phyloP scores from a whole-genome alignment of 2,329 filamentous ascomycete species.

The Anisogramma anomala region DNA sequence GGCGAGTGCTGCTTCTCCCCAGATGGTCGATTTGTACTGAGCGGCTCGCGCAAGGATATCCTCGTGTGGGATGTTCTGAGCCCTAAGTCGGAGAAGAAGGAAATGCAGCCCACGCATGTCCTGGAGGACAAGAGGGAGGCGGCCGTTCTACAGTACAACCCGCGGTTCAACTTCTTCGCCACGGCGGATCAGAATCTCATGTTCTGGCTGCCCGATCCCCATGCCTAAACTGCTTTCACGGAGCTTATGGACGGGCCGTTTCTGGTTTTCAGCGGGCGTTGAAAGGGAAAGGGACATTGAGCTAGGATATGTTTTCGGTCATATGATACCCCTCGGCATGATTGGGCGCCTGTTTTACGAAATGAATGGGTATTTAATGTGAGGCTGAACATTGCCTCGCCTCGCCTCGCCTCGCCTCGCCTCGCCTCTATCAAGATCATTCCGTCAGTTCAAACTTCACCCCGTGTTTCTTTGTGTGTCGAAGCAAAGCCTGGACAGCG shows the following conservation, averaged over 20 bases:
- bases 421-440: not conserved
- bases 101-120: conserved; percentile 51
- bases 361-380: not conserved
- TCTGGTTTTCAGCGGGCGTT: conserved; percentile 7
- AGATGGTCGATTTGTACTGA: conserved; percentile 79
- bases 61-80: conserved; percentile 75
- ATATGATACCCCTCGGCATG: conserved; percentile 15
- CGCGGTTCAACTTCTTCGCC: conserved; percentile 81
- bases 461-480: no score
- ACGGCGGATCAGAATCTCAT: conserved; percentile 76
- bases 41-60: conserved; percentile 63
- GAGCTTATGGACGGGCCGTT: not conserved
- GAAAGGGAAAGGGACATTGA: conserved; percentile 4
- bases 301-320: conserved; percentile 8
- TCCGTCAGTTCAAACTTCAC: no score
- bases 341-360: conserved; percentile 1
- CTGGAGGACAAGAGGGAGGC: conserved; percentile 57
- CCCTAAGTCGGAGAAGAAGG: conserved; percentile 41
- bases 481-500: no score
- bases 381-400: not conserved
- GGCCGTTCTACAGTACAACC: conserved; percentile 76
- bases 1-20: conserved; percentile 83
- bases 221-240: conserved; percentile 27
- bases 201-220: conserved; percentile 65
- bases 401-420: no score